Base-by-base conservation (phyloP, 176 grass and related monocot genomes). In the Miscanthus lutarioriparius region DNA sequence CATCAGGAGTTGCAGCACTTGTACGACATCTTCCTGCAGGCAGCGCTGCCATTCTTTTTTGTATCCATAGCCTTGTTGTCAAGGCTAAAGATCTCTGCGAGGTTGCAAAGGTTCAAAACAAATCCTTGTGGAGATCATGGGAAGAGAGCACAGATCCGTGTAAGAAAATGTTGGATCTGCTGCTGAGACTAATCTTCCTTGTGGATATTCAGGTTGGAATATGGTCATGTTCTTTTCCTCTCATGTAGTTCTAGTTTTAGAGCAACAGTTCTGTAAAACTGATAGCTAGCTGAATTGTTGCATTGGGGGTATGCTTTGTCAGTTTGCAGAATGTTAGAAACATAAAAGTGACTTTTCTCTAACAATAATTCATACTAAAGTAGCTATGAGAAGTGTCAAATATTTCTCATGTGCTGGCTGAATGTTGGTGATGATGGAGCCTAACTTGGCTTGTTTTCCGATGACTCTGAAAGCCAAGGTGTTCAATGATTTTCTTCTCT, bases 131-230 rank as follows among this genome's bases (percentile, higher is more conserved):
- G 93, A 98, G 89, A 19, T 95, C 89, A 86, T 98, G 96, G 96
- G 96, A 98, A 88, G 87, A 81, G n/a, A 95, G 85, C 83, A 94
- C 84, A 45, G 91, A 90, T 48, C 96, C 96, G 40, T 93, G 91
- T 79, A 96, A 96, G 77, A 98, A 94, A 83, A 67, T 87, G n/a
- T 70, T 40, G 39, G 91, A 98, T 86, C 72, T 98, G 70, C 85
- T 92, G 75, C 93, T 95, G 58, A 88, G 74, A 54, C 93, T 98
- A 37, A 82, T 92, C 75, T 92, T 89, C 91, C 86, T 98, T 32
- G 86, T 95, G 22, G 96, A 98, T 92, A 94, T 98, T 90, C 93
- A 98, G 93, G 96, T 98, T 91, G 32, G 26, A 45, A 62, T 17
- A 41, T 48, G 38, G 26, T 59, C 40, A n/a, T 3, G 0, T 1